phyloP scores from a whole-genome alignment of 176 grass and related monocot genomes.

The Carex scoparia region DNA sequence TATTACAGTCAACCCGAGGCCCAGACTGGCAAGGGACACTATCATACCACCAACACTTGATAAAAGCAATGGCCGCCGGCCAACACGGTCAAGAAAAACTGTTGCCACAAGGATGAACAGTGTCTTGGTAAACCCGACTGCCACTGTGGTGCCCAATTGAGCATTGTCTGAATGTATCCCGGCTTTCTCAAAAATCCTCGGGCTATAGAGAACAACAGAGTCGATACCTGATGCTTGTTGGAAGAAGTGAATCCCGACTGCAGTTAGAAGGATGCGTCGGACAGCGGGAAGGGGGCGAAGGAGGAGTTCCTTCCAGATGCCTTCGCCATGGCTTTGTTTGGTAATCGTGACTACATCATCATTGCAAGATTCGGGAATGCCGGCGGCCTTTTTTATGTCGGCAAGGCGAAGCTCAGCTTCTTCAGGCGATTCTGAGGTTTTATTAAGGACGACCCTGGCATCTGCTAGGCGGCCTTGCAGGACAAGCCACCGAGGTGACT shows the following conservation, averaged over 20 bases:
- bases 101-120: conserved; percentile 79
- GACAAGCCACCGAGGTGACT: conserved; percentile 79
- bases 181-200: conserved; percentile 50
- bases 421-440: conserved; percentile 52
- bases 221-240: conserved; percentile 85
- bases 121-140: conserved; percentile 71
- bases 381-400: conserved; percentile 57
- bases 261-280: conserved; percentile 48
- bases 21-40: conserved; percentile 44
- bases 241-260: conserved; percentile 71
- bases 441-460: conserved; percentile 48
- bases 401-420: conserved; percentile 58
- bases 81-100: conserved; percentile 57
- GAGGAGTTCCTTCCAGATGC: conserved; percentile 70
- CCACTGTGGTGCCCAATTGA: conserved; percentile 58
- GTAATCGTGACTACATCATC: conserved; percentile 52
- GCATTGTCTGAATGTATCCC: conserved; percentile 37
- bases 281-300: conserved; percentile 39
- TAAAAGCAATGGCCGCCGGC: conserved; percentile 66
- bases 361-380: conserved; percentile 46
- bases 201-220: conserved; percentile 81
- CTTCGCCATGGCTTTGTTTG: conserved; percentile 16
- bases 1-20: conserved; percentile 40
- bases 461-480: conserved; percentile 66
- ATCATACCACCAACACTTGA: conserved; percentile 54